These are phyloP conservation scores for Kodamaea sp. DNA, from an alignment of 1,139 yeast species.

Conservation along the genomic window DNA sequence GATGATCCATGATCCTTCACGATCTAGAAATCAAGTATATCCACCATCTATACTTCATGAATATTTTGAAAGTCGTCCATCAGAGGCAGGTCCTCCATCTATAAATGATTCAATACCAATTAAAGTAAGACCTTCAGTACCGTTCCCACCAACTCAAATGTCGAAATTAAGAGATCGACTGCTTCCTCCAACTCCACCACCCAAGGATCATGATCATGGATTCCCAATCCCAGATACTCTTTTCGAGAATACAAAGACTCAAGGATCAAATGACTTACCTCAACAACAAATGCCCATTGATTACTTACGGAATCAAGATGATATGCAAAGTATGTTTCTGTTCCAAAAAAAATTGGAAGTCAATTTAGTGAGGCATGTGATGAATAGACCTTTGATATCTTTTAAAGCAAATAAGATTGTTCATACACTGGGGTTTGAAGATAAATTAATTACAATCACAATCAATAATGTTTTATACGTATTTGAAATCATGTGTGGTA, in stretches of 20 bases:
- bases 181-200: conserved; percentile 9
- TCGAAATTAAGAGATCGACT: conserved; percentile 5
- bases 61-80: too few relatives aligned
- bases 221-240: background rate
- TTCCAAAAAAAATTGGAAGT: conserved; percentile 27
- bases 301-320: conserved; percentile 5
- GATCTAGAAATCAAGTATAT: too few relatives aligned
- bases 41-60: too few relatives aligned
- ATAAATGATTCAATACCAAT: too few relatives aligned
- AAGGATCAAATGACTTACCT: too few relatives aligned
- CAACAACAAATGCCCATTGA: too few relatives aligned
- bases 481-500: conserved; percentile 33
- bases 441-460: conserved; percentile 23
- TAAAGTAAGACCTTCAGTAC: too few relatives aligned
- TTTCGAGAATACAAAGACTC: background rate
- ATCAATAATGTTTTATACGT: conserved; percentile 31
- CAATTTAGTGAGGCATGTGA: conserved; percentile 31
- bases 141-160: background rate
- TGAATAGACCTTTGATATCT: conserved; percentile 33
- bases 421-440: conserved; percentile 17
- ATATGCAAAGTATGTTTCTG: conserved; percentile 21
- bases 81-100: too few relatives aligned
- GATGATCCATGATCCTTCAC: conserved; percentile 4
- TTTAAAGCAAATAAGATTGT: conserved; percentile 11
- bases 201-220: conserved; percentile 6